Conservation (phyloP, 768 basidiomycete species). For the Pulveroboletus sp. region DNA sequence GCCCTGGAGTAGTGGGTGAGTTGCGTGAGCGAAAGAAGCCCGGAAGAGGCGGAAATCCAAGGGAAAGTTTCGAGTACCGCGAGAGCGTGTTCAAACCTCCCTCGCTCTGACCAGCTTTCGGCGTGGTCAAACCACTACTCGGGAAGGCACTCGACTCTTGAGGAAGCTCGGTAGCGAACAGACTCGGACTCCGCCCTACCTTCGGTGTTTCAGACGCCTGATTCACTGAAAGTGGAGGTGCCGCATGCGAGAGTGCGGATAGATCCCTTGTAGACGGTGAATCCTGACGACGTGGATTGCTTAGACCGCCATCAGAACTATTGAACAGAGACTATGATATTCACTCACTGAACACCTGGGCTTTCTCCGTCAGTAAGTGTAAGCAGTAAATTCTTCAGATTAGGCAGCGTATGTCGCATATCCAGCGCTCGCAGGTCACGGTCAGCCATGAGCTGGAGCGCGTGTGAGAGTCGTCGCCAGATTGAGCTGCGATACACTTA, state of each 20-base stretch:
- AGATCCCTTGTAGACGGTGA: slow-evolving; percentile 21
- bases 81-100: slow-evolving; percentile 24
- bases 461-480: slow-evolving; percentile 2
- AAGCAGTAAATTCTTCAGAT: slow-evolving; percentile 89
- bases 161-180: slow-evolving; percentile 18
- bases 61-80: slow-evolving; percentile 40
- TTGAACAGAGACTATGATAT: background rate
- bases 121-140: slow-evolving; percentile 55
- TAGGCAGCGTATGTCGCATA: slow-evolving; percentile 93
- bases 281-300: slow-evolving; percentile 17
- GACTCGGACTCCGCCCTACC: slow-evolving; percentile 17
- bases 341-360: slow-evolving; percentile 42
- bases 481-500: slow-evolving; percentile 26
- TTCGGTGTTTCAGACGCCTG: slow-evolving; percentile 25
- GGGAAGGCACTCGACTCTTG: slow-evolving; percentile 40
- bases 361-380: slow-evolving; percentile 74
- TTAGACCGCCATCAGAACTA: slow-evolving; percentile 13
- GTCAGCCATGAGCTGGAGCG: slow-evolving; percentile 78
- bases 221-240: slow-evolving; percentile 11
- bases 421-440: slow-evolving; percentile 86
- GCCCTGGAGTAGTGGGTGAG: slow-evolving; percentile 38
- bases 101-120: slow-evolving; percentile 38
- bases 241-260: slow-evolving; percentile 19
- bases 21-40: slow-evolving; percentile 61
- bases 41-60: slow-evolving; percentile 58